phyloP scores from a whole-genome alignment of 768 basidiomycete genomes.

The Candolleomyces aberdarensis region DNA sequence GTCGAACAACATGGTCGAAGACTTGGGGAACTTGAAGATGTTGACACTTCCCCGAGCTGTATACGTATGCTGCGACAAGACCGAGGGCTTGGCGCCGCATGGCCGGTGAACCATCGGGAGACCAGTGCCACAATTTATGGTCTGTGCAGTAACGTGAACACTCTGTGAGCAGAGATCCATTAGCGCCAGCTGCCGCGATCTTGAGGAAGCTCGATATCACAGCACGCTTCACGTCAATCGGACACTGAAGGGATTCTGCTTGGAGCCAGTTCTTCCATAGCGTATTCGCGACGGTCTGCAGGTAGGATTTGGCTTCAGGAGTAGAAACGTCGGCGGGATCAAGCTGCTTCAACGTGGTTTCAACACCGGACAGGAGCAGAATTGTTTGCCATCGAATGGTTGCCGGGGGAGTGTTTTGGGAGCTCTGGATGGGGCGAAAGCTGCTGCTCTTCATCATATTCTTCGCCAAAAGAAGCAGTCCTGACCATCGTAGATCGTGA shows the following conservation, averaged over 20 bases:
- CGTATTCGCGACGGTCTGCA: neutral
- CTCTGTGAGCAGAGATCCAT: neutral
- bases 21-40: neutral
- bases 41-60: neutral
- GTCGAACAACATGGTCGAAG: neutral
- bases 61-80: neutral
- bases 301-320: neutral
- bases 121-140: neutral
- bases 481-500: too few relatives aligned
- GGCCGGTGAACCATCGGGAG: neutral
- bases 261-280: slow-evolving; percentile 3
- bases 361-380: neutral
- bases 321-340: neutral
- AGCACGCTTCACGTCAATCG: neutral
- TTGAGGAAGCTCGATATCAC: neutral
- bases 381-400: neutral
- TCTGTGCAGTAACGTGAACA: neutral
- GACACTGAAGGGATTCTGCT: neutral
- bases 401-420: neutral
- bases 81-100: neutral
- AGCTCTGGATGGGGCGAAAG: too few relatives aligned
- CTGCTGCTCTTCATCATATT: too few relatives aligned
- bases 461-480: too few relatives aligned
- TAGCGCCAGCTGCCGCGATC: neutral
- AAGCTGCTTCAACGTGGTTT: neutral